Conservation (phyloP, 306 rosid genomes). For the Pachyrhizus erosus region DNA sequence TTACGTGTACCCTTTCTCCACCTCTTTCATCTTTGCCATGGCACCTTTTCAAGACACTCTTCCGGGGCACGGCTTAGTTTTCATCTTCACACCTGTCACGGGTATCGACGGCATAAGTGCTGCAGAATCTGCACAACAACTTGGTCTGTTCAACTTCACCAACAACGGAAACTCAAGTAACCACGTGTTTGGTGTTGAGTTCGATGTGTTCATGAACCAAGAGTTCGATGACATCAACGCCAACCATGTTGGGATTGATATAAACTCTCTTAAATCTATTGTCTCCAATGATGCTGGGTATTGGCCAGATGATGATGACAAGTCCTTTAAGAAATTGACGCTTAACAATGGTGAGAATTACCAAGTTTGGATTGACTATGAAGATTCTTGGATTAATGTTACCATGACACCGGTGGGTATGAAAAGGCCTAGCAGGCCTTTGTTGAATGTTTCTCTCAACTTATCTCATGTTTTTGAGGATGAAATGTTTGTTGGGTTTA, state of each 20-base stretch:
- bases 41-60: conserved; percentile 61
- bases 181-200: conserved; percentile 80
- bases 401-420: conserved; percentile 69
- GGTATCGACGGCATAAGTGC: conserved; percentile 68
- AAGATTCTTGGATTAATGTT: conserved; percentile 62
- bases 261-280: conserved; percentile 68
- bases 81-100: conserved; percentile 63
- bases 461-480: conserved; percentile 69
- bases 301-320: conserved; percentile 49
- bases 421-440: conserved; percentile 56
- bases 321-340: conserved; percentile 51
- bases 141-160: conserved; percentile 72
- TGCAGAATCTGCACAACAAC: conserved; percentile 63
- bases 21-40: conserved; percentile 83
- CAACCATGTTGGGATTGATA: conserved; percentile 82
- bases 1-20: conserved; percentile 63
- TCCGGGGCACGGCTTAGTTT: conserved; percentile 83
- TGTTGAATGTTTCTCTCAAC: conserved; percentile 57
- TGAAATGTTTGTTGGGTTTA: conserved; percentile 86
- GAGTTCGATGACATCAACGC: conserved; percentile 70
- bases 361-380: conserved; percentile 88
- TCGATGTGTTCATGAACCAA: conserved; percentile 75
- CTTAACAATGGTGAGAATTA: conserved; percentile 76
- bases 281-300: conserved; percentile 64
- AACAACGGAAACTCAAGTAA: conserved; percentile 51